Base-by-base conservation (phyloP, 306 rosid genomes). In the Mimosa bimucronata region DNA sequence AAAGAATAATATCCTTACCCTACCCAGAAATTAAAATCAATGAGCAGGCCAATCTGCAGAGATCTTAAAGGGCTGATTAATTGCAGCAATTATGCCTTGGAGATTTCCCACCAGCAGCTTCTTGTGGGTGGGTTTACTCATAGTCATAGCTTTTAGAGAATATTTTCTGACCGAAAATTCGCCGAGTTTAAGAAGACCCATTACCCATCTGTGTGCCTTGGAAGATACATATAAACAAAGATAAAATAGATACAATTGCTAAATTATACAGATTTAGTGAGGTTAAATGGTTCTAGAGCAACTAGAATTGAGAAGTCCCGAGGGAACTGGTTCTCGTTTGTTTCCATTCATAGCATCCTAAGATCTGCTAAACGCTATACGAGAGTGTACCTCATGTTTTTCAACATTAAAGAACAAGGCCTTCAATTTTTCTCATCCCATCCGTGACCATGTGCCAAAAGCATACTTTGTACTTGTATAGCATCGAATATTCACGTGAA, bases 271-370 rank as follows among this genome's bases (percentile, higher is more conserved):
- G 80, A 1, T 5, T 55, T 53, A n/a, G 57, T 68, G 45, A 57
- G 81, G 53, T 76, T 72, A 37, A 79, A 62, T 73, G 77, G 42
- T 34, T 75, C 6, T n/a, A 29, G 74, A 48, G 70, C 82, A 75
- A 14, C 15, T 16, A 48, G 9, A 16, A 16, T 48, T 15, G 40
- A 48, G 75, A 31, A 70, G 44, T 83, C 75, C 71, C 64, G 67
- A 66, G 18, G 82, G 91, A 83, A 64, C 88, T 86, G 69, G 77
- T 58, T 53, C 76, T 81, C 53, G 53, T 76, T 81, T 48, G 66
- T 82, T 81, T 66, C 70, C 67, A 26, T 60, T 26, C 66, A 60
- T 60, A 60, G 9, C 19, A 26, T 26, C 37, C 66, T 4, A 12
- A 7, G 37, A 26, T 60, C 37, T 26, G 18, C 66, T 11, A 11